Percentiles rank a stretch among this genome's conserved stretches.
These are phyloP conservation scores for Dendrobium officinale DNA, from an alignment of 106 monocot species.

Conservation along the genomic window DNA sequence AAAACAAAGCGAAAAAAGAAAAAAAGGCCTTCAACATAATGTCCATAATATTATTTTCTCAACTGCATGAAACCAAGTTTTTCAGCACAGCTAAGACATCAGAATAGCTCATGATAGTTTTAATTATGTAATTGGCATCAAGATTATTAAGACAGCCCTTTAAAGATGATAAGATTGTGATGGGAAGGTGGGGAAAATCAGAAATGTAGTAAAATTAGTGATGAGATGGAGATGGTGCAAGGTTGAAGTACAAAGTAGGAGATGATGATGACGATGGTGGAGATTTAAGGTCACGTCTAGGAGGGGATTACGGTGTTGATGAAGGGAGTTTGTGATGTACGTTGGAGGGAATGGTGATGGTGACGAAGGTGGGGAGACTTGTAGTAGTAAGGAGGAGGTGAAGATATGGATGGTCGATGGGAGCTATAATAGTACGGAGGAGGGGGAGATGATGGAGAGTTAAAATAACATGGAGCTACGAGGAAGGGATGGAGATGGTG, in stretches of 20 bases:
- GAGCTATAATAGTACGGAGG: slow-evolving; percentile 15
- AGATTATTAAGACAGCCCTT: no score
- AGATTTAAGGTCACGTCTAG: slow-evolving; percentile 8
- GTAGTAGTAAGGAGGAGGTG: slow-evolving; percentile 7
- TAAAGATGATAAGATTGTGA: neutral
- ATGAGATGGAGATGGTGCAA: slow-evolving; percentile 11
- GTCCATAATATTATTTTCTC: no score
- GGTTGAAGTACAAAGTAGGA: neutral
- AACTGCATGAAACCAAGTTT: no score
- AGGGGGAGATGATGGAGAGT: slow-evolving; percentile 10
- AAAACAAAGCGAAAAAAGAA: no score
- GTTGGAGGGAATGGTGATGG: neutral
- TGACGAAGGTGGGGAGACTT: slow-evolving; percentile 21
- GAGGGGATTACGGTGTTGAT: slow-evolving; percentile 11
- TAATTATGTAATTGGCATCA: no score
- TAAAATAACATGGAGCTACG: slow-evolving; percentile 3
- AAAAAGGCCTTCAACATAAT: no score
- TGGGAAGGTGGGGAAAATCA: neutral
- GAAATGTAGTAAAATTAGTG: neutral
- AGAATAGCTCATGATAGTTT: no score
- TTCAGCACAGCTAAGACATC: no score
- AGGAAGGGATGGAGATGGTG: neutral
- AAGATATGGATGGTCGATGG: neutral
- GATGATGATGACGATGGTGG: slow-evolving; percentile 9
- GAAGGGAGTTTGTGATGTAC: slow-evolving; percentile 13